Conservation (phyloP, 371 early-diverging fungal genomes). For the Conidiobolus incongruus region DNA sequence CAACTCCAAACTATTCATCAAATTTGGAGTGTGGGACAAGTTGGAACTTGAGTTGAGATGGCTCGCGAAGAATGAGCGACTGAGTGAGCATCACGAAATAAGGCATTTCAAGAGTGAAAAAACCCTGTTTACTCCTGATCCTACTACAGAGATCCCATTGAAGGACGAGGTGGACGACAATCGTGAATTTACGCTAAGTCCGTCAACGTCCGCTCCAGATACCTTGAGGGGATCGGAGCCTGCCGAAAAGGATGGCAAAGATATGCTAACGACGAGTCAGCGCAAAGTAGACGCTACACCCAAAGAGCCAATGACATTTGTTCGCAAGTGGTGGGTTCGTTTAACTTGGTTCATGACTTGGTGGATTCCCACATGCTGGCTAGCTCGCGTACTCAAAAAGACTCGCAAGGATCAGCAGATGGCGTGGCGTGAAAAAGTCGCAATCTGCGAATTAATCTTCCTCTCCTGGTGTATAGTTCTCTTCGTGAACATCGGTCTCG, state of each 20-base stretch:
- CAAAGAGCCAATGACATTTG: slow-evolving; percentile 25
- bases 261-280: slow-evolving; percentile 9
- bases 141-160: slow-evolving; percentile 7
- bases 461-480: slow-evolving; percentile 20
- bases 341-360: slow-evolving; percentile 45
- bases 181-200: no score
- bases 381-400: slow-evolving; percentile 42
- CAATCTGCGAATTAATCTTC: slow-evolving; percentile 48
- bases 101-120: no score
- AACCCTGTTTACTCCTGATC: no score
- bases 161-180: background rate
- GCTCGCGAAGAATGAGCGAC: no score
- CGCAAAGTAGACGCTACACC: slow-evolving; percentile 7
- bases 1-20: background rate
- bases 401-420: slow-evolving; percentile 65
- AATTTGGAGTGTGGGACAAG: no score
- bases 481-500: slow-evolving; percentile 30
- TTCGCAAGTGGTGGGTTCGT: slow-evolving; percentile 41
- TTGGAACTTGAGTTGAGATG: no score
- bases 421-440: slow-evolving; percentile 87
- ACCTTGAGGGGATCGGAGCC: background rate
- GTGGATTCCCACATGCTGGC: slow-evolving; percentile 41
- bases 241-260: slow-evolving; percentile 9
- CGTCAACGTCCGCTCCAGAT: background rate
- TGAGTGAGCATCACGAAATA: no score